phyloP scores from a whole-genome alignment of 2,329 filamentous ascomycete genomes.

The Alternaria arbusti region DNA sequence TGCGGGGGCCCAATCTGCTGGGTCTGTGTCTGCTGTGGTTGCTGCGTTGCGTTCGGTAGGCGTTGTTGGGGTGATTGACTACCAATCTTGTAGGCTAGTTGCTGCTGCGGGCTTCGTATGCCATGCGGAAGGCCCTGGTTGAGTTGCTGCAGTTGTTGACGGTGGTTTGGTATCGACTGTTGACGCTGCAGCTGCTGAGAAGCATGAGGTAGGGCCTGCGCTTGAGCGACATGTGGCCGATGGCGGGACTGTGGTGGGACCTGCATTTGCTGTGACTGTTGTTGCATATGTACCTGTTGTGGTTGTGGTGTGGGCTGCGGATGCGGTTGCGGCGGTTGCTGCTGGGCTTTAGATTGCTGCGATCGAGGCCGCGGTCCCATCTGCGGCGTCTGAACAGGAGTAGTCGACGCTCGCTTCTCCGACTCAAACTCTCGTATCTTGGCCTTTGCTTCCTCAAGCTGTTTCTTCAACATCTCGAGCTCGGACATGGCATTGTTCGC shows the following conservation, averaged over 20 bases:
- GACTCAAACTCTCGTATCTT: conserved; percentile 43
- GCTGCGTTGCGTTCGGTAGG: conserved; percentile 11
- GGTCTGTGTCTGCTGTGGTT: conserved; percentile 7
- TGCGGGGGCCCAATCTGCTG: conserved; percentile 6
- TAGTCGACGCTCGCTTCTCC: conserved; percentile 38
- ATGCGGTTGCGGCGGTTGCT: conserved; percentile 11
- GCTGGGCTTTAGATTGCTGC: conserved; percentile 17
- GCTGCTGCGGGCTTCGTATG: conserved; percentile 27
- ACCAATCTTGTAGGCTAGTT: conserved; percentile 24
- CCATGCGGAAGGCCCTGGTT: conserved; percentile 19
- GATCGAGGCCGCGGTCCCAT: conserved; percentile 22
- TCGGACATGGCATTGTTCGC: conserved; percentile 33
- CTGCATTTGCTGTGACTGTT: conserved; percentile 15
- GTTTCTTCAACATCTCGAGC: conserved; percentile 43
- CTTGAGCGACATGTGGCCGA: conserved; percentile 14
- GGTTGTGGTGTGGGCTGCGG: background rate
- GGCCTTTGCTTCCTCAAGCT: conserved; percentile 46
- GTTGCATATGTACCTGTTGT: conserved; percentile 20
- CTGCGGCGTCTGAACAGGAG: conserved; percentile 35
- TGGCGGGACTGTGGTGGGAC: conserved; percentile 15
- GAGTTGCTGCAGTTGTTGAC: conserved; percentile 33
- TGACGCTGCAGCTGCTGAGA: conserved; percentile 21
- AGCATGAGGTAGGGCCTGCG: conserved; percentile 12
- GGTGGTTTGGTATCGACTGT: conserved; percentile 19
- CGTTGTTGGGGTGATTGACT: conserved; percentile 30